phyloP scores from a whole-genome alignment of 768 basidiomycete species.

The Pleurotus citrinopileatus region DNA sequence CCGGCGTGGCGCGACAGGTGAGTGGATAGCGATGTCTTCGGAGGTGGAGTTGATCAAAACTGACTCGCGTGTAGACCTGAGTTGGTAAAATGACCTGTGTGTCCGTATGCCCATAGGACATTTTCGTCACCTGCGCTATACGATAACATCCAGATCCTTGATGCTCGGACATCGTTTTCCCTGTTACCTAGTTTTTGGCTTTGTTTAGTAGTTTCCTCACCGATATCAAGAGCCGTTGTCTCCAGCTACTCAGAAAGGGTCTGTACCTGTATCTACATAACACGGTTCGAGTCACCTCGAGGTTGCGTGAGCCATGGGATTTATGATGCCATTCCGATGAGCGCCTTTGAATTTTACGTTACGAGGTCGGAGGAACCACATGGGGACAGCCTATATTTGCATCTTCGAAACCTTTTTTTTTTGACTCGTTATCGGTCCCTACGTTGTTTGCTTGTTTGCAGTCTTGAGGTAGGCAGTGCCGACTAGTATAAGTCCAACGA shows the following conservation, averaged over 20 bases:
- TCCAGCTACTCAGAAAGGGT: too few relatives aligned
- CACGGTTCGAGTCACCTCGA: too few relatives aligned
- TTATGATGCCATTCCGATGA: not conserved
- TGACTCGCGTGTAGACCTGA: constrained; percentile 4
- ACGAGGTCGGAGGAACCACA: not conserved
- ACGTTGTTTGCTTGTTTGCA: not conserved
- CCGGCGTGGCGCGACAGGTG: constrained; percentile 35
- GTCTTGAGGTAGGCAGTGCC: not conserved
- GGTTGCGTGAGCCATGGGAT: too few relatives aligned
- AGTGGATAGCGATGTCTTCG: constrained; percentile 1
- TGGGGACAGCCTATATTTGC: not conserved
- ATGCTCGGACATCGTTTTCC: not conserved
- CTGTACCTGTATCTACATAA: too few relatives aligned
- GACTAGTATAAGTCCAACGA: not conserved
- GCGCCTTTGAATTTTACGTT: not conserved
- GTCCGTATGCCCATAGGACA: too few relatives aligned
- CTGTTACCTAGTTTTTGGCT: too few relatives aligned
- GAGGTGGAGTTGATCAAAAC: not conserved
- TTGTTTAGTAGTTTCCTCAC: too few relatives aligned
- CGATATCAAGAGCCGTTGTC: too few relatives aligned
- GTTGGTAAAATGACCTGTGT: not conserved
- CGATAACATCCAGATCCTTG: too few relatives aligned
- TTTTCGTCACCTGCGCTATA: too few relatives aligned
- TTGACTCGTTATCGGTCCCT: constrained; percentile 4
- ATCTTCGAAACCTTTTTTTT: not conserved